Evolutionary conservation across 805 yeast species (phyloP), one percentile per base, ranked within the genome.

Genomic region (Yarrowia osloensis): DNA sequence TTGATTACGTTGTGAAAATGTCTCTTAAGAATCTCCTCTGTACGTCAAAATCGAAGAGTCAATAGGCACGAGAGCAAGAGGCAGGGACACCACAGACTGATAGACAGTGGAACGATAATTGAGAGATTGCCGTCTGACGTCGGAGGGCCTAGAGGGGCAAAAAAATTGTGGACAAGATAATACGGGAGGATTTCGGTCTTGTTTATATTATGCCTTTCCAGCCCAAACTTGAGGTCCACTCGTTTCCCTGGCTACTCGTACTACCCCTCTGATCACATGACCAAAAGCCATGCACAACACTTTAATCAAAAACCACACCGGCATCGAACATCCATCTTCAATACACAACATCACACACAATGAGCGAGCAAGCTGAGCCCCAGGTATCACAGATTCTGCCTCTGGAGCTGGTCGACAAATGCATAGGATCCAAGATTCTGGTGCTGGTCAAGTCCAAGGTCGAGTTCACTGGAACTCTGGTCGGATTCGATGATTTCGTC

Each of bases 401-500:
- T 5, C 80, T 92, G 69, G 98, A 93, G 77, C 84, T 91, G 62
- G 89, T 94, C 44, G 98, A 95, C 77, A 88, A 87, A 77, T 87
- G 93, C 69, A 86, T 94, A 42, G 97, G 97, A 19, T 86, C 91
- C 35, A 82, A 84, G 67, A 86, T 94, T 46, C 85, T 89, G 84
- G 90, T 92, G 28, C 81, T 91, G 65, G 81, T 91, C 78, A 82
- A 82, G 75, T 77, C 80, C 65, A 81, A 84, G 22, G 68, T 73
- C 75, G 98, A 93, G 75, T 95, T 91, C 75, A 83, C 84, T n/a
- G 99, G 99, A 1, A 90, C 87, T 4, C 81, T 95, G 63, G 85
- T 89, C 31, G 98, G 98, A 0, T 94, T 94, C 77, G 99, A 95
- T 76, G 98, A 95, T 77, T 94, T 88, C 73, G 98, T 95, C 69